A percentile compares a stretch with the other conserved stretches of the same genome.
phyloP scores from a whole-genome alignment of 2,329 filamentous ascomycete genomes.

The Ascochyta clinopodiicola region DNA sequence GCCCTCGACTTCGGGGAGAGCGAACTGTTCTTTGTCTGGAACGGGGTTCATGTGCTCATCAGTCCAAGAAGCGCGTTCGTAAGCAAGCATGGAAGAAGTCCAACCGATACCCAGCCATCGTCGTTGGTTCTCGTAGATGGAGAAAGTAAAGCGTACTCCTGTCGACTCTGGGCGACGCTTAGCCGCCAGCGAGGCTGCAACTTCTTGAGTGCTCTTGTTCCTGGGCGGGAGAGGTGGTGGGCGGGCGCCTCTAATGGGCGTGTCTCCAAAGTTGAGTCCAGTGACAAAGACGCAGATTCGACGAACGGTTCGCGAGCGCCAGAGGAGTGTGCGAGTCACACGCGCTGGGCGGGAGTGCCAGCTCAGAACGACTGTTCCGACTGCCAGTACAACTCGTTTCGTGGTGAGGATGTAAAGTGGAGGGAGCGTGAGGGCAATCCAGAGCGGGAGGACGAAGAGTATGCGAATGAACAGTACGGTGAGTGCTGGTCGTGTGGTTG shows the following conservation, averaged over 20 bases:
- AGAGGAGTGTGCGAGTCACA: slow-evolving; percentile 85
- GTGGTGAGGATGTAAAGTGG: slow-evolving; percentile 87
- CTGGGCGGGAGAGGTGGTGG: slow-evolving; percentile 49
- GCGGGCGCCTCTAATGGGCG: slow-evolving; percentile 36
- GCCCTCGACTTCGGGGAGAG: slow-evolving; percentile 70
- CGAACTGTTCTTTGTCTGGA: slow-evolving; percentile 74
- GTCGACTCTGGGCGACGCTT: slow-evolving; percentile 61
- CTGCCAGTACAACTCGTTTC: slow-evolving; percentile 78
- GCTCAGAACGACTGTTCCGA: slow-evolving; percentile 85
- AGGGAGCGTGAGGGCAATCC: slow-evolving; percentile 82
- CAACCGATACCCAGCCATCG: slow-evolving; percentile 95
- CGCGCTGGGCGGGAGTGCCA: slow-evolving; percentile 91
- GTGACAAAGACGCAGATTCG: slow-evolving; percentile 75
- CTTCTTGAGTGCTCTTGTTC: slow-evolving; percentile 55
- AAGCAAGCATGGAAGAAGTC: slow-evolving; percentile 89
- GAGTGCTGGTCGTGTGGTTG: slow-evolving; percentile 87
- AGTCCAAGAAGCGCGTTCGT: slow-evolving; percentile 90
- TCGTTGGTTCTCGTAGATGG: slow-evolving; percentile 94
- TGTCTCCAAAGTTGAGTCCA: slow-evolving; percentile 73
- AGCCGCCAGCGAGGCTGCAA: slow-evolving; percentile 54
- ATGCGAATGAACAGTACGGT: slow-evolving; percentile 90
- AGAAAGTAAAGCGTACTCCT: slow-evolving; percentile 94
- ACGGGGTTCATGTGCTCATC: slow-evolving; percentile 91
- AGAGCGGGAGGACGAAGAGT: slow-evolving; percentile 84
- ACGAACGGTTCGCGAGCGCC: slow-evolving; percentile 82